A percentile compares a stretch with the other conserved stretches of the same genome.
These are phyloP conservation scores for Waltergamsia citrina DNA, from an alignment of 2,329 filamentous ascomycete genomes.

Conservation along the genomic window DNA sequence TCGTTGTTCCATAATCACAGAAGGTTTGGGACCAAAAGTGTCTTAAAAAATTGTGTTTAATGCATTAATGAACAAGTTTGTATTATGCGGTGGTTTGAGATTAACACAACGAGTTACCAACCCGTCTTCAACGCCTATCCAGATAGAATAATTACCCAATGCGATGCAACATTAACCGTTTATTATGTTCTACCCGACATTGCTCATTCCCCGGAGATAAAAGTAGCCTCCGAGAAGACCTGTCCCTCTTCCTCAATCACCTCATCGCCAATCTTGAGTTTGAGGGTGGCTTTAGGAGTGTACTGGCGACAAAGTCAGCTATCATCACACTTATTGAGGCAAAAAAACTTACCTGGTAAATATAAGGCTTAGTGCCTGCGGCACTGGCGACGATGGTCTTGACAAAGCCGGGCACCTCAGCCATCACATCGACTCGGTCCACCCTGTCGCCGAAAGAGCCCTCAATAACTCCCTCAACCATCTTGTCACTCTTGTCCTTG, in stretches of 20 bases:
- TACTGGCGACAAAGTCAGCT: constrained; percentile 43
- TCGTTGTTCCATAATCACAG: no score
- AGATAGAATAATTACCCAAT: constrained; percentile 15
- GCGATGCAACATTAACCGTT: constrained; percentile 6
- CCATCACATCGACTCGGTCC: constrained; percentile 88
- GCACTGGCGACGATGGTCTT: constrained; percentile 87
- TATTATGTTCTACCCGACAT: not conserved
- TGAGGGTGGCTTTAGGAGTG: constrained; percentile 60
- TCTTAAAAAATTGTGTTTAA: no score
- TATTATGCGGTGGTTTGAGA: constrained; percentile 8
- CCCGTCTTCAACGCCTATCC: constrained; percentile 18
- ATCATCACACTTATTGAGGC: no score
- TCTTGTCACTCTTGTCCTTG: constrained; percentile 65
- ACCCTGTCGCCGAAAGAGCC: constrained; percentile 58
- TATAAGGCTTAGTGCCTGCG: constrained; percentile 90
- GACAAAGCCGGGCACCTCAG: constrained; percentile 88
- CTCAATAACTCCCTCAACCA: constrained; percentile 60
- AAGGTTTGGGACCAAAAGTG: no score
- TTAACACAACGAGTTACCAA: constrained; percentile 19
- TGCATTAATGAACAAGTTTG: no score
- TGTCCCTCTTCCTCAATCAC: constrained; percentile 69
- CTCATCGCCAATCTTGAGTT: constrained; percentile 76
- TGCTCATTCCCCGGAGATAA: constrained; percentile 58
- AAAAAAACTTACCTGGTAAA: constrained; percentile 69
- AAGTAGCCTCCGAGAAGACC: constrained; percentile 88